Evolutionary conservation across 129 eudicot genomes (phyloP).

Genomic region (Escallonia herrerae): DNA sequence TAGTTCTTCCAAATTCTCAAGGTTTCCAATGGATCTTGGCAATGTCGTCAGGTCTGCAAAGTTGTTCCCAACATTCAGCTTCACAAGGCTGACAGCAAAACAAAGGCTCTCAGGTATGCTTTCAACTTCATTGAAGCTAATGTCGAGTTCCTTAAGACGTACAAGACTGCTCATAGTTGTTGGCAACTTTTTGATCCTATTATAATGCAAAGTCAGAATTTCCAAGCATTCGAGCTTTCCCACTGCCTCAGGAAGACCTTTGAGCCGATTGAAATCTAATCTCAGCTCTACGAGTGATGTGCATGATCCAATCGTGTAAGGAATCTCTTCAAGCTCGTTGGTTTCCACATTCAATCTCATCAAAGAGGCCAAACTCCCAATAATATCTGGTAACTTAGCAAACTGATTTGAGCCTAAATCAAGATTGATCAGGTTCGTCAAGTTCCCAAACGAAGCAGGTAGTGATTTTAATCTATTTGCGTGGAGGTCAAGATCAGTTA

Average conservation of each 20-base stretch:
- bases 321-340: slow-evolving; percentile 78
- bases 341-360: slow-evolving; percentile 53
- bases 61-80: slow-evolving; percentile 61
- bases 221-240: slow-evolving; percentile 63
- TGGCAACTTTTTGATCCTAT: slow-evolving; percentile 56
- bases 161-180: slow-evolving; percentile 61
- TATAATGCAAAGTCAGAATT: slow-evolving; percentile 65
- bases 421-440: slow-evolving; percentile 36
- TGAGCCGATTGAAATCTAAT: slow-evolving; percentile 70
- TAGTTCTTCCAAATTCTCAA: slow-evolving; percentile 73
- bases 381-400: slow-evolving; percentile 48
- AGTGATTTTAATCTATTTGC: slow-evolving; percentile 63
- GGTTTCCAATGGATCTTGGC: slow-evolving; percentile 77
- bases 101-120: slow-evolving; percentile 75
- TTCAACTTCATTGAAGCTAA: slow-evolving; percentile 82
- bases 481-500: slow-evolving; percentile 61
- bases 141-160: slow-evolving; percentile 54
- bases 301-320: slow-evolving; percentile 76
- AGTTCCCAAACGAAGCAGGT: slow-evolving; percentile 60
- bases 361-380: slow-evolving; percentile 55
- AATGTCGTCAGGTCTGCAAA: slow-evolving; percentile 69
- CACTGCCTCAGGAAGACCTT: slow-evolving; percentile 78
- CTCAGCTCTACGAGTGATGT: slow-evolving; percentile 57
- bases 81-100: slow-evolving; percentile 37
- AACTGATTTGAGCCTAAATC: slow-evolving; percentile 74